Percentiles rank a stretch among this genome's conserved stretches.
These are phyloP conservation scores for Rhododendron ferrugineum DNA, from an alignment of 148 eudicot species.

Conservation along the genomic window DNA sequence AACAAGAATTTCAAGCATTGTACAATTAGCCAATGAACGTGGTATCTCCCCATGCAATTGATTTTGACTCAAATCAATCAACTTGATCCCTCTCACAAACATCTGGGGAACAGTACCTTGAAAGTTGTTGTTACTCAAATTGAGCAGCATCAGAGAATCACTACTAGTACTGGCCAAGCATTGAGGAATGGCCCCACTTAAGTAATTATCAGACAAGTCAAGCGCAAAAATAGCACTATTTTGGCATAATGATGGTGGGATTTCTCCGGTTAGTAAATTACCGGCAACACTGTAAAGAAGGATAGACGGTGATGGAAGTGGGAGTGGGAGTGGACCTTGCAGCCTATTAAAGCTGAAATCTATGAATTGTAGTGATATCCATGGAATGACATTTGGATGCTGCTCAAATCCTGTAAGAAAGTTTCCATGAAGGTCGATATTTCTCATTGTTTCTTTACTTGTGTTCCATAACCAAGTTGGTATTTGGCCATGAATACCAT, in stretches of 20 bases:
- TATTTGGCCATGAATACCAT: conserved; percentile 19
- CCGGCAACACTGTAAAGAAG: background rate
- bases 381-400: background rate
- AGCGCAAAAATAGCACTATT: background rate
- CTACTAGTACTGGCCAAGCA: background rate
- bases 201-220: background rate
- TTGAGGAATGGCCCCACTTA: background rate
- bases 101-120: background rate
- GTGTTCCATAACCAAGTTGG: conserved; percentile 8
- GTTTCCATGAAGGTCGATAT: too few species aligned
- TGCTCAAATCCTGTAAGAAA: too few species aligned
- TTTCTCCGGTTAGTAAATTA: background rate
- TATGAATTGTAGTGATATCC: background rate
- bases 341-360: background rate
- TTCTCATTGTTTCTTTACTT: too few species aligned
- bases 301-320: background rate
- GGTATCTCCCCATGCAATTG: background rate
- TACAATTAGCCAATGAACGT: background rate
- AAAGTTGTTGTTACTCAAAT: background rate
- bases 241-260: background rate
- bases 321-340: background rate
- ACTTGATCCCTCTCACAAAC: background rate
- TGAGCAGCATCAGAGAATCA: background rate
- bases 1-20: too few species aligned
- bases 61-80: background rate